Conservation (phyloP, 768 basidiomycete species). For the Rubroboletus satanas region DNA sequence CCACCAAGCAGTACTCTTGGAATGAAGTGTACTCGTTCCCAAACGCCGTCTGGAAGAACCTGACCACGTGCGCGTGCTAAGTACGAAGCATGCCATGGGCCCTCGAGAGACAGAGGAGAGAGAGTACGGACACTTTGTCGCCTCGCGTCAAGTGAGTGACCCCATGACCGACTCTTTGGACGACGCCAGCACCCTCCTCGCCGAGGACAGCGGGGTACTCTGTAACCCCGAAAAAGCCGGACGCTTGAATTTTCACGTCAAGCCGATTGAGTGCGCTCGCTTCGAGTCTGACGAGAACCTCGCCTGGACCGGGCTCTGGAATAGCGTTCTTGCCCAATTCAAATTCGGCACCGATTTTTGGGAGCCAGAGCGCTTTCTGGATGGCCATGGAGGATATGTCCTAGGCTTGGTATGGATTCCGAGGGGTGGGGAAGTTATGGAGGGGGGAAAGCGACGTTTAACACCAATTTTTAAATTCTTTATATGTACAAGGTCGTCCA, state of each 20-base stretch:
- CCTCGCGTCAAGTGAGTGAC: conserved; percentile 34
- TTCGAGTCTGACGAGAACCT: conserved; percentile 40
- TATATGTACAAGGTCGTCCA: background rate
- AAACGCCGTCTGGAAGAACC: background rate
- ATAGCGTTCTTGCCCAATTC: conserved; percentile 15
- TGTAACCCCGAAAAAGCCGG: conserved; percentile 17
- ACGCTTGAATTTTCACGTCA: conserved; percentile 24
- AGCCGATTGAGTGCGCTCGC: conserved; percentile 43
- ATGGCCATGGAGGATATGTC: background rate
- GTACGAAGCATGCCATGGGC: background rate
- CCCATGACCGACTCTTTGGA: conserved; percentile 33
- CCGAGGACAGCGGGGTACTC: conserved; percentile 36
- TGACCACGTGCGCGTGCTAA: background rate
- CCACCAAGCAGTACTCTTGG: background rate
- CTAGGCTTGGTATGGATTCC: background rate
- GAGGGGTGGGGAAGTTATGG: background rate
- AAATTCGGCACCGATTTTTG: conserved; percentile 3
- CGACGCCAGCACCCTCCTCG: conserved; percentile 35
- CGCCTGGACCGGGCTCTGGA: conserved; percentile 36
- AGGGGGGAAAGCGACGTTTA: too few relatives aligned
- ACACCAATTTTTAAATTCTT: too few relatives aligned
- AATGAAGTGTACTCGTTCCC: background rate
- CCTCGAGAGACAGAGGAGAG: background rate
- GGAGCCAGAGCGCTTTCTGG: conserved; percentile 18
- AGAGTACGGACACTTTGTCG: conserved; percentile 23